A percentile compares a stretch with the other conserved stretches of the same genome.
phyloP scores from a whole-genome alignment of 2,329 filamentous ascomycete species.

The Trichoderma brevicompactum region DNA sequence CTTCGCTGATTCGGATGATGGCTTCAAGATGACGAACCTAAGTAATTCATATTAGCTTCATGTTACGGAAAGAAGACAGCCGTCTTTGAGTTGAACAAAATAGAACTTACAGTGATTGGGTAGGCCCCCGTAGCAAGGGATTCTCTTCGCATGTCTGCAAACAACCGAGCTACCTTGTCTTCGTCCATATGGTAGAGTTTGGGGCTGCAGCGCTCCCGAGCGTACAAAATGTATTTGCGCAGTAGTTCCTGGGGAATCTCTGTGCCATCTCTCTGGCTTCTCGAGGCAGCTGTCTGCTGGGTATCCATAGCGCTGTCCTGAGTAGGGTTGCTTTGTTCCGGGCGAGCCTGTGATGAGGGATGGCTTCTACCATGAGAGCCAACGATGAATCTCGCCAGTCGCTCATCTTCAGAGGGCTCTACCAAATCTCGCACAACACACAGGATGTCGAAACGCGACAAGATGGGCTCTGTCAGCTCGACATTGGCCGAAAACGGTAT shows the following conservation, averaged over 20 bases:
- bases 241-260: slow-evolving; percentile 90
- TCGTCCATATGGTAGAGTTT: slow-evolving; percentile 98
- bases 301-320: slow-evolving; percentile 53
- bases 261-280: slow-evolving; percentile 52
- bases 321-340: slow-evolving; percentile 29
- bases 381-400: slow-evolving; percentile 91
- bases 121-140: slow-evolving; percentile 93
- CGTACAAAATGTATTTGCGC: slow-evolving; percentile 96
- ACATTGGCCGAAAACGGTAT: slow-evolving; percentile 97
- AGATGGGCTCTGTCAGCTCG: slow-evolving; percentile 92
- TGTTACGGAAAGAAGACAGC: background rate
- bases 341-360: slow-evolving; percentile 59
- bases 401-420: slow-evolving; percentile 88
- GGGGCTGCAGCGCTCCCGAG: slow-evolving; percentile 83
- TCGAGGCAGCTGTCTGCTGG: slow-evolving; percentile 36
- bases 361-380: slow-evolving; percentile 92
- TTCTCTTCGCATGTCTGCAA: slow-evolving; percentile 94
- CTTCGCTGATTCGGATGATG: slow-evolving; percentile 91
- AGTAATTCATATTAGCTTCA: slow-evolving; percentile 18
- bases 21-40: slow-evolving; percentile 97
- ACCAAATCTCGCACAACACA: slow-evolving; percentile 96
- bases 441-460: slow-evolving; percentile 97
- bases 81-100: too few species aligned
- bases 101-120: slow-evolving; percentile 83
- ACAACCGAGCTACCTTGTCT: slow-evolving; percentile 92